Percentiles rank a stretch among this genome's conserved stretches.
Conservation (phyloP, 768 basidiomycete species). For the Kwoniella bestiolae region DNA sequence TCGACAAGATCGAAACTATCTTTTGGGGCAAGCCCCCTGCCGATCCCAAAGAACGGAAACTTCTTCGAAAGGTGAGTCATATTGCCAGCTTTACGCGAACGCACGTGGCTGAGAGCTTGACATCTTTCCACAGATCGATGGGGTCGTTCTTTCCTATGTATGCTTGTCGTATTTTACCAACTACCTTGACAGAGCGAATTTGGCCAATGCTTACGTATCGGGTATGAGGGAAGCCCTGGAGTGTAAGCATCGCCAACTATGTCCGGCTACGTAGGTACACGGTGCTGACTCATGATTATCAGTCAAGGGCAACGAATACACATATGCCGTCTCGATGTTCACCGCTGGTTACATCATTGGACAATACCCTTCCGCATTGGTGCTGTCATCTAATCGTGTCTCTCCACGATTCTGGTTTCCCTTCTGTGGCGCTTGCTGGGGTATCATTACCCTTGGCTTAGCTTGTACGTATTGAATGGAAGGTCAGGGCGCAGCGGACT, state of each 20-base stretch:
- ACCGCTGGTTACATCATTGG: conserved; percentile 31
- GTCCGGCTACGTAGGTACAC: no score
- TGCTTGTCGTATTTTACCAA: conserved; percentile 24
- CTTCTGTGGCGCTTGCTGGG: conserved; percentile 28
- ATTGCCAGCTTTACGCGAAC: no score
- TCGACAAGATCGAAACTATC: conserved; percentile 25
- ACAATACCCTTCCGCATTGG: conserved; percentile 28
- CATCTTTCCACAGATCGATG: conserved; percentile 12
- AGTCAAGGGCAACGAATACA: conserved; percentile 37
- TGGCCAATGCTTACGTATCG: conserved; percentile 32
- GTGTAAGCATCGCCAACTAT: conserved; percentile 7
- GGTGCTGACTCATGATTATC: background rate
- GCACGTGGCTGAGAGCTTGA: no score
- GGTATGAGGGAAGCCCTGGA: conserved; percentile 35
- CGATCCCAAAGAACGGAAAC: conserved; percentile 25
- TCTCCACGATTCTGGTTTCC: conserved; percentile 32
- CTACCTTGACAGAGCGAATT: conserved; percentile 31
- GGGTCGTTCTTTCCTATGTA: conserved; percentile 30
- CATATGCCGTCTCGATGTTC: conserved; percentile 26
- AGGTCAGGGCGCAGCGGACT: background rate
- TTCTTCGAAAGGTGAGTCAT: conserved; percentile 19
- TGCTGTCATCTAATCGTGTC: conserved; percentile 28
- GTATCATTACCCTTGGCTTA: conserved; percentile 27
- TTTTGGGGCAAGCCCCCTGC: conserved; percentile 26
- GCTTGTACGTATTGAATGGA: conserved; percentile 3